A percentile compares a stretch with the other conserved stretches of the same genome.
phyloP scores from a whole-genome alignment of 2,329 filamentous ascomycete genomes.

The Coleophoma cylindrospora region DNA sequence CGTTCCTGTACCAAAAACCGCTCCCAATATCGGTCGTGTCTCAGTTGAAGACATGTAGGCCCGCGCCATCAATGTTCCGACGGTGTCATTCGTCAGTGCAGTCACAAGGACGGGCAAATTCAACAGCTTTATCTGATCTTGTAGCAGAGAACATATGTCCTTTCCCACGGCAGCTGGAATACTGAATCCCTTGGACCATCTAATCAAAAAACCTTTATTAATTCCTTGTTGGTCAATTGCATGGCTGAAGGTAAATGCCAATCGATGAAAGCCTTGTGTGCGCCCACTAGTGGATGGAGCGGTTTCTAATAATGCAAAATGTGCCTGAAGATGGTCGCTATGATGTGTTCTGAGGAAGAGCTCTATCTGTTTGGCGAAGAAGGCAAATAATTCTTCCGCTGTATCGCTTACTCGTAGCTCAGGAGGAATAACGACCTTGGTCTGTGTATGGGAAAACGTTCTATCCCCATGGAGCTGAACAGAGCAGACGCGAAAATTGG shows the following conservation, averaged over 20 bases:
- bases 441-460: conserved; percentile 86
- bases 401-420: conserved; percentile 84
- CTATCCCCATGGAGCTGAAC: conserved; percentile 86
- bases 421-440: conserved; percentile 82
- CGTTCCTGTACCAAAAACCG: conserved; percentile 92
- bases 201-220: conserved; percentile 85
- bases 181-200: conserved; percentile 97
- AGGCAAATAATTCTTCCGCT: conserved; percentile 78
- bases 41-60: conserved; percentile 87
- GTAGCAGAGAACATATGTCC: conserved; percentile 84
- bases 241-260: conserved; percentile 96
- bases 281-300: background rate
- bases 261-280: conserved; percentile 12
- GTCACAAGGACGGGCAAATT: conserved; percentile 86
- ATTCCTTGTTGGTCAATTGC: conserved; percentile 87
- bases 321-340: conserved; percentile 71
- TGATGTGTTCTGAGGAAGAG: conserved; percentile 80
- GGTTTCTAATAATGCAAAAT: conserved; percentile 25
- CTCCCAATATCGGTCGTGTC: conserved; percentile 78
- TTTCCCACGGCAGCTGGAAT: conserved; percentile 86
- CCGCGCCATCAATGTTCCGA: conserved; percentile 91
- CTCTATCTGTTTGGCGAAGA: conserved; percentile 87
- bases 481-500: conserved; percentile 94
- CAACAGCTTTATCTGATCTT: conserved; percentile 79
- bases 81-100: conserved; percentile 91